Base-by-base conservation (phyloP, 163 green algal genomes). In the Chlamydomonas reinhardtii region DNA sequence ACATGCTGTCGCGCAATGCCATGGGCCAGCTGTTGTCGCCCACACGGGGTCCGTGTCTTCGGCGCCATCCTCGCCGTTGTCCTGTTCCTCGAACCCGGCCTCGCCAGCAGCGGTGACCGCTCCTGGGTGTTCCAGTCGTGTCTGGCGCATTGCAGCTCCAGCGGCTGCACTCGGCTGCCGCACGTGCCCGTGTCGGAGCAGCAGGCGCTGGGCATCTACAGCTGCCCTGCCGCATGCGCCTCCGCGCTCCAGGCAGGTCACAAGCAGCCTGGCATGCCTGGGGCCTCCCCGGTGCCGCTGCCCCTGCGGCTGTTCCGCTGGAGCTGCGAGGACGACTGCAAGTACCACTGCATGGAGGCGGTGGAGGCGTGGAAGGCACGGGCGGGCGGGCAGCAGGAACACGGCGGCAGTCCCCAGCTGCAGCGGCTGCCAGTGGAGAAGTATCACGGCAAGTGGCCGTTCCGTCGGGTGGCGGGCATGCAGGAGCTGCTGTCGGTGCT, bases 361-460 rank as follows among this genome's bases (percentile, higher is more conserved):
- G 27, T 91, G 22, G 88, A 91, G 75, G 71, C 24, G 31, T 19
- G 11, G 34, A 72, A 54, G 43, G 43, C 43, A 25, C 65, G 31
- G 19, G 31, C 3, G 16, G 65, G 65, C 14, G 65, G 65, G n/a
- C 24, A 17, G 4, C 16, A 68, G n/a, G 11, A 19, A 0, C n/a
- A 37, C 48, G 14, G 48, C 48, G 12, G 12, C 48, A 17, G 48
- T 14, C 12, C 12, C 48, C 48, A 56, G 48, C 48, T 1, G 12
- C 48, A 12, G 48, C 12, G 11, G 48, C 48, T 56, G 5, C 29
- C 39, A 3, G 65, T 87, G 6, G 74, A 87, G 22, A 98, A 98
- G 80, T 98, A 98, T 87, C 93, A 88, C 88, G 96, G 96, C 84
- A 98, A 98, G 82, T 98, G 96, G 96, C 94, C 95, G 0, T 98